Evolutionary conservation across 2,329 filamentous ascomycete genomes (phyloP).

Genomic region (Fusarium udum): DNA sequence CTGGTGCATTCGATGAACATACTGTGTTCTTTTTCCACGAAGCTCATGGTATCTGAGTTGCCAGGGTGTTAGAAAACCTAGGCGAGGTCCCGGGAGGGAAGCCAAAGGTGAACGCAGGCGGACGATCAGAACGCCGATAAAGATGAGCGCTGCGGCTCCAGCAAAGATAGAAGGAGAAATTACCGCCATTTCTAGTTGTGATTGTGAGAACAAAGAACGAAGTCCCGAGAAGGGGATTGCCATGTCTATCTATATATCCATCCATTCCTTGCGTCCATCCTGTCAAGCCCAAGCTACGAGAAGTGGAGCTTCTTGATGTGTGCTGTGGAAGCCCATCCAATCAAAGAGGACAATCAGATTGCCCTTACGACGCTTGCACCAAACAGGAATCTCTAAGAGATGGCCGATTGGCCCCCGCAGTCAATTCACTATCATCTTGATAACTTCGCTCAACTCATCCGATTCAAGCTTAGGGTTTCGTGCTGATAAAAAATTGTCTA

Average conservation of each 20-base stretch:
- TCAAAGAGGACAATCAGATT: background rate
- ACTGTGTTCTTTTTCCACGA: constrained; percentile 14
- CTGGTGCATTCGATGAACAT: constrained; percentile 18
- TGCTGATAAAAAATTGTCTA: background rate
- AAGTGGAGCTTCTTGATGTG: background rate
- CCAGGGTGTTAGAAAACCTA: constrained; percentile 7
- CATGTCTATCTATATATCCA: background rate
- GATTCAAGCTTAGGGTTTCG: background rate
- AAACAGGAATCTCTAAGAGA: constrained; percentile 34
- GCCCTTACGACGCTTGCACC: background rate
- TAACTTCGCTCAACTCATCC: background rate
- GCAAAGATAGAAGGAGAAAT: background rate
- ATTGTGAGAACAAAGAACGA: fast-evolving
- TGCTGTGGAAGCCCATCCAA: background rate
- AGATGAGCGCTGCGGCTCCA: background rate
- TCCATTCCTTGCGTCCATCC: background rate
- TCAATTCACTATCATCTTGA: background rate
- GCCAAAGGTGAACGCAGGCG: constrained; percentile 15
- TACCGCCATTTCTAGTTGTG: background rate
- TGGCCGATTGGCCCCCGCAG: background rate
- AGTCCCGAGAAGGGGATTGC: background rate
- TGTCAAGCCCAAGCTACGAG: background rate
- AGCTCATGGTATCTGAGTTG: constrained; percentile 23
- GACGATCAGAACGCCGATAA: background rate
- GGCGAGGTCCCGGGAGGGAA: constrained; percentile 15